phyloP scores from a whole-genome alignment of 495 filamentous ascomycete genomes.

The Hamigera avellanea region DNA sequence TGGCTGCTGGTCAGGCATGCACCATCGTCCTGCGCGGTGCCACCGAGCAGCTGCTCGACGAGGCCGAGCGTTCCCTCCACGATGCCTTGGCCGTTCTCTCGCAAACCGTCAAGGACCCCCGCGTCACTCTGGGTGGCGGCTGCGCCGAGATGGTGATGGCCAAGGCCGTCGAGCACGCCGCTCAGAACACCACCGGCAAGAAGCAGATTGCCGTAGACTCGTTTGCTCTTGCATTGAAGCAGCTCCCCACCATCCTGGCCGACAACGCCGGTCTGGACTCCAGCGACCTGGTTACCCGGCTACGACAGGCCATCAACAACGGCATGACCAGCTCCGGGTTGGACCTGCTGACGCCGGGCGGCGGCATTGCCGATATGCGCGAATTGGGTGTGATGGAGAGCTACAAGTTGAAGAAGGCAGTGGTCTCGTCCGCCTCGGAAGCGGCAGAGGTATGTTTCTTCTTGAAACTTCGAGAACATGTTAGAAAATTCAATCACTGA shows the following conservation, averaged over 20 bases:
- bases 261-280: conserved; percentile 96
- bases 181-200: conserved; percentile 91
- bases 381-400: conserved; percentile 96
- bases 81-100: conserved; percentile 95
- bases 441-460: conserved; percentile 68
- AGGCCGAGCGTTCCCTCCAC: conserved; percentile 91
- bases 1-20: conserved; percentile 87
- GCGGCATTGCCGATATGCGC: conserved; percentile 92
- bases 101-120: conserved; percentile 89
- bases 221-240: conserved; percentile 79
- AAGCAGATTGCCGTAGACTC: conserved; percentile 86
- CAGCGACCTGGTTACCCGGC: conserved; percentile 80
- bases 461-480: too few species aligned
- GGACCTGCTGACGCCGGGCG: conserved; percentile 80
- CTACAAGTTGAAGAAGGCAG: conserved; percentile 95
- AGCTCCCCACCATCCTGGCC: conserved; percentile 91
- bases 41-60: conserved; percentile 91
- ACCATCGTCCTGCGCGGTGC: conserved; percentile 95
- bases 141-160: conserved; percentile 99
- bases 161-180: conserved; percentile 90
- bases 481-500: not conserved
- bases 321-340: conserved; percentile 86
- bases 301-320: conserved; percentile 87
- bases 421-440: conserved; percentile 89
- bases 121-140: conserved; percentile 87